A percentile compares a stretch with the other conserved stretches of the same genome.
These are phyloP conservation scores for Didymella sp. DNA, from an alignment of 2,329 filamentous ascomycete species.

Conservation along the genomic window DNA sequence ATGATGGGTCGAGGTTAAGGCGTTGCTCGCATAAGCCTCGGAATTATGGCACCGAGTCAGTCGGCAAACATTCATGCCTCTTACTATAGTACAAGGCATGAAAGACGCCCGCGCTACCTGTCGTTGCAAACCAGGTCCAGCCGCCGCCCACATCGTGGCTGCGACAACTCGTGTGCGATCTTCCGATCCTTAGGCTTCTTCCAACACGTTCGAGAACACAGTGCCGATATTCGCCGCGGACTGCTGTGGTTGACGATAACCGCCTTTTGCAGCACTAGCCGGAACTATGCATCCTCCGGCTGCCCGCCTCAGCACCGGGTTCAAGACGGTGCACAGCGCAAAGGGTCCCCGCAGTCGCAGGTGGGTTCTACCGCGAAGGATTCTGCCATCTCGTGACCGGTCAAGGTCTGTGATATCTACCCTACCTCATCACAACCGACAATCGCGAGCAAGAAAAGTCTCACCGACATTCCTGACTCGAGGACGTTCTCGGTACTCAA, in stretches of 20 bases:
- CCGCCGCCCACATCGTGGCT: conserved; percentile 20
- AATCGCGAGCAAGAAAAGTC: conserved; percentile 29
- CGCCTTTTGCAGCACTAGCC: conserved; percentile 24
- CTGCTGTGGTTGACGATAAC: conserved; percentile 26
- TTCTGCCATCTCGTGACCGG: conserved; percentile 15
- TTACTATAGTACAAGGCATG: conserved; percentile 10
- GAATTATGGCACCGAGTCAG: conserved; percentile 10
- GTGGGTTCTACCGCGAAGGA: conserved; percentile 6
- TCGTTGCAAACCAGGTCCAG: conserved; percentile 6
- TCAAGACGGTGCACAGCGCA: conserved; percentile 8
- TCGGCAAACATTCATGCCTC: conserved; percentile 9
- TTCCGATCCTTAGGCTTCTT: conserved; percentile 19
- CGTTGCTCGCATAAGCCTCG: conserved; percentile 14
- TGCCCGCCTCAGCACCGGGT: conserved; percentile 20
- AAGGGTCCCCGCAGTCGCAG: conserved; percentile 6
- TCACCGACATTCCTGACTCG: conserved; percentile 45
- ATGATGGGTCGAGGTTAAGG: not conserved
- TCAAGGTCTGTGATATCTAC: conserved; percentile 12
- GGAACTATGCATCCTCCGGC: conserved; percentile 18
- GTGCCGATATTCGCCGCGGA: conserved; percentile 21
- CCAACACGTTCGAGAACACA: conserved; percentile 22
- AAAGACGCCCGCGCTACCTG: conserved; percentile 7
- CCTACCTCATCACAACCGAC: conserved; percentile 34
- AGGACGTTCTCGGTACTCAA: conserved; percentile 16
- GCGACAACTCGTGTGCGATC: conserved; percentile 21